Base-by-base conservation (phyloP, 208 protist genomes). In the Porcisia hertigi region DNA sequence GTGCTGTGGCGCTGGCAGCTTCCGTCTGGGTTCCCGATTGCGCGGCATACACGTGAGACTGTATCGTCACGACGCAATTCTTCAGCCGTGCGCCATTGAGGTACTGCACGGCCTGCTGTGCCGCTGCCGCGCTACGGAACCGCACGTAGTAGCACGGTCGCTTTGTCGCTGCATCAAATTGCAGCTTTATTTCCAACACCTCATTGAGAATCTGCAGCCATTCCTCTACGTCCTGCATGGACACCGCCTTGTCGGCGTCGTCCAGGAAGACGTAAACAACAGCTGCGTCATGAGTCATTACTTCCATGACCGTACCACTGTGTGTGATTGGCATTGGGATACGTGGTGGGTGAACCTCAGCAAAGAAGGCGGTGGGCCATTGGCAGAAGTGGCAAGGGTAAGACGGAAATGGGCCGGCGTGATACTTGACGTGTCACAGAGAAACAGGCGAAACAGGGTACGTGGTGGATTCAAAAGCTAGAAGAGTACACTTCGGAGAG, bases 121-220 rank as follows among this genome's bases (percentile, higher is more conserved):
- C 93, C 0, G 91, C 69, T 12, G 41, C 39, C 11, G 65, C 11
- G 25, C 77, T 82, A 20, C 75, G 77, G 70, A 97, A 95, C 39
- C 73, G 73, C 8, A 97, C 88, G 45, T 77, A 80, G 71, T 89
- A 97, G 73, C 90, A 95, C 25, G 72, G 65, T 3, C 75, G 41
- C 60, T 86, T 78, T 25, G 64, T 64, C 0, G 84, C 43, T 0
- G 81, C 82, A 69, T 97, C 89, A 78, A 88, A 97, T 80, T 95
- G 93, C 25, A 92, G 65, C 72, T 97, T 97, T 14, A 94, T 80
- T 7, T 85, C 69, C 9, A 90, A 81, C 54, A 97, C 82, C 3
- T 89, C 80, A 34, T 80, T 90, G 25, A 97, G 70, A 47, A 95
- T 88, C 39, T 75, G 67, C 34, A 95, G 76, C 88, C 89, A 97